phyloP scores from a whole-genome alignment of 352 stramenopile genomes.

The Phytophthora vignae region DNA sequence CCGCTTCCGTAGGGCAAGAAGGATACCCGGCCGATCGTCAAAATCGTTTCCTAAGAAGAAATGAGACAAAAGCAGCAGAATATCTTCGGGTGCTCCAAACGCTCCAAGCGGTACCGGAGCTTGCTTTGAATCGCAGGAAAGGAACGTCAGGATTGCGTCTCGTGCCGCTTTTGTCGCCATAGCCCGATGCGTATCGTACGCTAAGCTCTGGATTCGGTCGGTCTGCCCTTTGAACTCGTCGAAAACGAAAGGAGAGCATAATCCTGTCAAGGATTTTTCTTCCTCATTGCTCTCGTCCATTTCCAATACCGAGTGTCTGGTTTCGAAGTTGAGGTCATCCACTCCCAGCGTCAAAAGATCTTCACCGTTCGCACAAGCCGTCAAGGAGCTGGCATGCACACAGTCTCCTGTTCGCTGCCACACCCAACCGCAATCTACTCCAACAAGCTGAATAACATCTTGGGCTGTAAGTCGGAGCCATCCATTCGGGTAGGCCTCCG shows the following conservation, averaged over 20 bases:
- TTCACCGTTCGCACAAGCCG: constrained; percentile 43
- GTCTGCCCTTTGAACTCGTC: constrained; percentile 73
- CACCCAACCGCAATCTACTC: constrained; percentile 48
- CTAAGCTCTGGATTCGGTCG: constrained; percentile 64
- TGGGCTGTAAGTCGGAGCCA: constrained; percentile 45
- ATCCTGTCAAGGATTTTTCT: constrained; percentile 56
- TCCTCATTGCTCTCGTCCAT: constrained; percentile 74
- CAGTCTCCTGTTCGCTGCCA: constrained; percentile 48
- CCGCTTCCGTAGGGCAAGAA: constrained; percentile 34
- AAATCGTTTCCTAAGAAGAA: constrained; percentile 41
- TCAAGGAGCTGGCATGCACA: constrained; percentile 35
- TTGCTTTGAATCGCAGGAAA: constrained; percentile 30
- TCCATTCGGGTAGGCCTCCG: constrained; percentile 19
- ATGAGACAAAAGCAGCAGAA: constrained; percentile 58
- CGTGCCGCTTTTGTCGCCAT: constrained; percentile 66
- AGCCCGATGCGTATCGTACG: constrained; percentile 68
- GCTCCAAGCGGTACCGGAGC: constrained; percentile 28
- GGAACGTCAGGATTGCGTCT: constrained; percentile 48
- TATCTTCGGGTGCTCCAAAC: constrained; percentile 48
- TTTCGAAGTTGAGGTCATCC: constrained; percentile 54
- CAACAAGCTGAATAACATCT: constrained; percentile 7
- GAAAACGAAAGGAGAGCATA: constrained; percentile 71
- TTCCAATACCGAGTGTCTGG: constrained; percentile 47
- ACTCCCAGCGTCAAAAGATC: constrained; percentile 70
- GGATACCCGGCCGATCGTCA: constrained; percentile 30